These are phyloP conservation scores for Ilex asprella DNA, from an alignment of 257 asterid species.

Conservation along the genomic window DNA sequence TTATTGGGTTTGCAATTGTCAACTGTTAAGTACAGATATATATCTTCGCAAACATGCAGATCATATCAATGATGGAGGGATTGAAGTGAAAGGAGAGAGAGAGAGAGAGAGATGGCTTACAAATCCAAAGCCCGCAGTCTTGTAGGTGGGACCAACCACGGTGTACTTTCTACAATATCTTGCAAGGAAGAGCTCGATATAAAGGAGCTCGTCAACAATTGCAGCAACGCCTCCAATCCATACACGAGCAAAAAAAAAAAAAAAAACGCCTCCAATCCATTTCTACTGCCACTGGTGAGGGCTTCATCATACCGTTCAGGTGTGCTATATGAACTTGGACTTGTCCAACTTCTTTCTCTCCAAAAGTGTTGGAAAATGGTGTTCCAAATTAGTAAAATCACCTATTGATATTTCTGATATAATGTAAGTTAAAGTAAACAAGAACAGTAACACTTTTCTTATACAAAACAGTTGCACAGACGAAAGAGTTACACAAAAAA, in stretches of 20 bases:
- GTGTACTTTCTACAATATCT: constrained; percentile 20
- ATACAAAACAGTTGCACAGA: no score
- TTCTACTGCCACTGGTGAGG: constrained; percentile 26
- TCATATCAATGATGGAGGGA: no score
- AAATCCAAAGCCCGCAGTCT: constrained; percentile 34
- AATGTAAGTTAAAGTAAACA: no score
- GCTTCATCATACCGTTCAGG: constrained; percentile 13
- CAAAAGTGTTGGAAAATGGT: no score
- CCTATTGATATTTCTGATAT: no score
- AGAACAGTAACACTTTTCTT: no score
- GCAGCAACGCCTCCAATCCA: constrained; percentile 31
- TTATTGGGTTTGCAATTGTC: no score
- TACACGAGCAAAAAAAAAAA: no score
- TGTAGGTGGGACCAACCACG: constrained; percentile 10
- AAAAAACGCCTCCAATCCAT: constrained; percentile 31
- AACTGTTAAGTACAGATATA: background rate
- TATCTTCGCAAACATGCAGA: no score
- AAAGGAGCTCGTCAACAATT: constrained; percentile 36
- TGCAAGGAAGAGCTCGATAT: constrained; percentile 26
- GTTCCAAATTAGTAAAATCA: no score
- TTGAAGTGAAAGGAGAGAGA: background rate
- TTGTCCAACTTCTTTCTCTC: constrained; percentile 19
- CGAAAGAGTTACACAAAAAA: no score
- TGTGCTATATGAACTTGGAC: constrained; percentile 4
- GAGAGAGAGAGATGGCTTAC: constrained; percentile 16